Percentiles rank a stretch among this genome's conserved stretches.
These are phyloP conservation scores for Phoma sp. DNA, from an alignment of 2,329 filamentous ascomycete genomes.

Conservation along the genomic window DNA sequence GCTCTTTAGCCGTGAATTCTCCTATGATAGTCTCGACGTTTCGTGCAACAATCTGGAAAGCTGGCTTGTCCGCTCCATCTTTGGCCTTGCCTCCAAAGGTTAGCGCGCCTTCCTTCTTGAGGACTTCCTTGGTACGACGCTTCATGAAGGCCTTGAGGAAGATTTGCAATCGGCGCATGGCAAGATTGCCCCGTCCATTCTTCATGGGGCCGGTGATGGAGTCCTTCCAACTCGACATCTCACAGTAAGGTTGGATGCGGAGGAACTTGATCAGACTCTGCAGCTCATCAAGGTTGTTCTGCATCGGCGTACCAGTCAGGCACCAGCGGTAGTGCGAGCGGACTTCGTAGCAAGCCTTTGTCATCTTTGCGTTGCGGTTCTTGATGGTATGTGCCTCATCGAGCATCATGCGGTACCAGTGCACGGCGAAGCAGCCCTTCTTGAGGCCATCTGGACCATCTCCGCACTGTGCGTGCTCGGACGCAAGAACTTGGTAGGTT, in stretches of 20 bases:
- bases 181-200: slow-evolving; percentile 85
- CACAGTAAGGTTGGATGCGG: slow-evolving; percentile 87
- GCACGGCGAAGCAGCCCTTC: slow-evolving; percentile 84
- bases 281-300: slow-evolving; percentile 96
- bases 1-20: slow-evolving; percentile 79
- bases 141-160: slow-evolving; percentile 96
- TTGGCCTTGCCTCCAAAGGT: slow-evolving; percentile 74
- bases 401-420: slow-evolving; percentile 94
- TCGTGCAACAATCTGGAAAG: slow-evolving; percentile 90
- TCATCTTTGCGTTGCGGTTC: slow-evolving; percentile 94
- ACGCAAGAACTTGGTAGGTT: slow-evolving; percentile 93
- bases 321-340: slow-evolving; percentile 93
- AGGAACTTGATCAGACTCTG: slow-evolving; percentile 94
- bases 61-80: slow-evolving; percentile 63
- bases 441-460: slow-evolving; percentile 67
- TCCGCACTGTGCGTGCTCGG: slow-evolving; percentile 78
- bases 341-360: slow-evolving; percentile 87
- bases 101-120: slow-evolving; percentile 84
- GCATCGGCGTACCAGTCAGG: slow-evolving; percentile 93
- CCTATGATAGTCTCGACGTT: slow-evolving; percentile 83
- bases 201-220: slow-evolving; percentile 91
- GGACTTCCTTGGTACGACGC: slow-evolving; percentile 94
- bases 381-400: slow-evolving; percentile 99
- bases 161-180: slow-evolving; percentile 83
- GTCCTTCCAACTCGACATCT: slow-evolving; percentile 85